phyloP scores from a whole-genome alignment of 2,329 filamentous ascomycete genomes.

The Colletotrichum lupini region DNA sequence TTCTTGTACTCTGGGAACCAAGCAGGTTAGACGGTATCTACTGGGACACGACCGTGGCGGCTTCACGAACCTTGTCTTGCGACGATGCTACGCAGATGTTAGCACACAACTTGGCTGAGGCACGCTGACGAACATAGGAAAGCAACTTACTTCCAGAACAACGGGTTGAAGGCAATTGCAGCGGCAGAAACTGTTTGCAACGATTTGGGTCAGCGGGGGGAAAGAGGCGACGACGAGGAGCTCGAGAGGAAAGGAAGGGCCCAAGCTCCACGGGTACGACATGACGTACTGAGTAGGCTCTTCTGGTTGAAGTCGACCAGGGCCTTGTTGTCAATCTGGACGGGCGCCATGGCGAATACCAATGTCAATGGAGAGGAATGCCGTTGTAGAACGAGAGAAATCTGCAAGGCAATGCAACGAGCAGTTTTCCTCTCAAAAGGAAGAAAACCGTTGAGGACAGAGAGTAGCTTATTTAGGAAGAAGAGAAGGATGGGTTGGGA shows the following conservation, averaged over 20 bases:
- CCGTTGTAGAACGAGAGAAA: background rate
- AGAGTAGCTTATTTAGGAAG: background rate
- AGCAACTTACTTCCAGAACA: slow-evolving; percentile 95
- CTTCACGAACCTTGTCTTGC: slow-evolving; percentile 77
- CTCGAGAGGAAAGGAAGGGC: background rate
- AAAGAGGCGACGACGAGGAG: slow-evolving; percentile 1
- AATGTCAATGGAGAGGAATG: background rate
- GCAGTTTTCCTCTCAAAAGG: background rate
- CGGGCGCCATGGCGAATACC: slow-evolving; percentile 49
- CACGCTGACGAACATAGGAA: background rate
- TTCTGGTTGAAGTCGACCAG: slow-evolving; percentile 74
- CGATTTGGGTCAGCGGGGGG: slow-evolving; percentile 32
- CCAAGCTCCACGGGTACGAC: slow-evolving; percentile 28
- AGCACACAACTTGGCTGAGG: slow-evolving; percentile 42
- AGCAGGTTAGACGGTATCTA: slow-evolving; percentile 7
- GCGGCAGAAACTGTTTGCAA: slow-evolving; percentile 76
- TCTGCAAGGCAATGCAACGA: slow-evolving; percentile 7
- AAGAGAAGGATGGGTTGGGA: slow-evolving; percentile 4
- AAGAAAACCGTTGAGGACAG: slow-evolving; percentile 30
- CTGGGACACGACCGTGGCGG: slow-evolving; percentile 10
- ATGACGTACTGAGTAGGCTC: slow-evolving; percentile 71
- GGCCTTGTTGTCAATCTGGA: slow-evolving; percentile 49
- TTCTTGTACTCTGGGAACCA: slow-evolving; percentile 82
- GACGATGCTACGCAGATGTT: slow-evolving; percentile 71
- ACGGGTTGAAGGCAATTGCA: slow-evolving; percentile 92